phyloP scores from a whole-genome alignment of 306 rosid genomes.

The Lathyrus tuberosus region DNA sequence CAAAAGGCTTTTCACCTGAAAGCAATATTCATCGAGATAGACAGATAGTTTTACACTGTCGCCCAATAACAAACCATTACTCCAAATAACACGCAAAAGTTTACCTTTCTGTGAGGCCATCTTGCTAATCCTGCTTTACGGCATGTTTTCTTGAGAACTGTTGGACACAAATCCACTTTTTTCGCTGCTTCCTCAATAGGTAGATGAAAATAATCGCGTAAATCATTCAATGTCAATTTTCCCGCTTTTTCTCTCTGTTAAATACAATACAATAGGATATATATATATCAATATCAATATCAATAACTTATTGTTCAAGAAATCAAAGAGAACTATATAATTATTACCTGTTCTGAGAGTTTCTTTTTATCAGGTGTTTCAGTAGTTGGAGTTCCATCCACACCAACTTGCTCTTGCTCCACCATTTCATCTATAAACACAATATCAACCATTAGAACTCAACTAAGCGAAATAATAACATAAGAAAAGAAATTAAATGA shows the following conservation, averaged over 20 bases:
- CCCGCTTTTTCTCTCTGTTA: constrained; percentile 63
- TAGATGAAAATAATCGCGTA: constrained; percentile 50
- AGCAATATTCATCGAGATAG: not conserved
- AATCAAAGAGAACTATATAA: not conserved
- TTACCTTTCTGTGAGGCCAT: constrained; percentile 90
- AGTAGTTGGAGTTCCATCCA: not conserved
- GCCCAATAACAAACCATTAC: too few relatives aligned
- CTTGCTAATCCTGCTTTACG: constrained; percentile 54
- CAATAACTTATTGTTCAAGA: not conserved
- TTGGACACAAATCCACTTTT: constrained; percentile 53
- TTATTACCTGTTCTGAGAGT: constrained; percentile 57
- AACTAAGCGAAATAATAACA: not conserved
- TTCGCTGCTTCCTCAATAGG: constrained; percentile 62
- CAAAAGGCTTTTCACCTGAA: constrained; percentile 53
- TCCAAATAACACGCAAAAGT: not conserved
- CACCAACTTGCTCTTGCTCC: constrained; percentile 28
- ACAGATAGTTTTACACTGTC: too few relatives aligned
- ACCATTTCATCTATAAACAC: constrained; percentile 25
- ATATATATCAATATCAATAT: not conserved
- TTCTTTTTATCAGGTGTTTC: constrained; percentile 12
- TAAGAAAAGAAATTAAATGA: not conserved
- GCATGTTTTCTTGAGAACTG: constrained; percentile 72
- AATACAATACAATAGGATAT: not conserved
- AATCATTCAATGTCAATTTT: constrained; percentile 54
- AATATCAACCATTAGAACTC: not conserved